Percentiles rank a stretch among this genome's conserved stretches.
These are phyloP conservation scores for Rozella allomycis DNA, from an alignment of 371 early-diverging fungal genomes.

Conservation along the genomic window DNA sequence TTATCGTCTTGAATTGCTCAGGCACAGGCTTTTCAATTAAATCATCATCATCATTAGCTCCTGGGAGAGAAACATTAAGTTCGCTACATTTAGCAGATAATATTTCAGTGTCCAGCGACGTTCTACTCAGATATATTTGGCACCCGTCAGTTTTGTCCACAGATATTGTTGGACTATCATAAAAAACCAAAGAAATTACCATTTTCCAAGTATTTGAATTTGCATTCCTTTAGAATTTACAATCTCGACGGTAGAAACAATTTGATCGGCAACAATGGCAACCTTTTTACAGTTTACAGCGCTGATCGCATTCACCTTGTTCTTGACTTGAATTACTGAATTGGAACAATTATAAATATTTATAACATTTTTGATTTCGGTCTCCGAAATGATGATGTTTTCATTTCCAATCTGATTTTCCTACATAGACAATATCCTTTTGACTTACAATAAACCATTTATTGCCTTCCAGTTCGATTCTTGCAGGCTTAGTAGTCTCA, in stretches of 20 bases:
- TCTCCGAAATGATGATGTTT: conserved; percentile 43
- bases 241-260: conserved; percentile 64
- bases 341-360: conserved; percentile 78
- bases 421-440: conserved; percentile 3
- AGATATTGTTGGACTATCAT: conserved; percentile 43
- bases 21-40: conserved; percentile 64
- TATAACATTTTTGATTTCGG: conserved; percentile 64
- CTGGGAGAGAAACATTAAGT: conserved; percentile 48
- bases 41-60: conserved; percentile 44
- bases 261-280: conserved; percentile 58
- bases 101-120: conserved; percentile 52
- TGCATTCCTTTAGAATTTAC: conserved; percentile 75
- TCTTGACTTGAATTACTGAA: conserved; percentile 65
- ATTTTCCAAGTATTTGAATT: conserved; percentile 58
- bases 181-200: too few species aligned
- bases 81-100: conserved; percentile 72
- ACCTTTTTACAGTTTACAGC: conserved; percentile 70
- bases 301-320: conserved; percentile 74
- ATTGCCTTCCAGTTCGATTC: conserved; percentile 56
- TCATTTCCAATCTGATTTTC: conserved; percentile 57
- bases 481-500: conserved; percentile 45
- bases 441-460: conserved; percentile 62
- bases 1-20: conserved; percentile 74
- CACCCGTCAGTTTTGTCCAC: conserved; percentile 84
- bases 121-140: conserved; percentile 58